A percentile compares a stretch with the other conserved stretches of the same genome.
These are phyloP conservation scores for Fraxinus latifolia DNA, from an alignment of 305 asterid genomes.

Conservation along the genomic window DNA sequence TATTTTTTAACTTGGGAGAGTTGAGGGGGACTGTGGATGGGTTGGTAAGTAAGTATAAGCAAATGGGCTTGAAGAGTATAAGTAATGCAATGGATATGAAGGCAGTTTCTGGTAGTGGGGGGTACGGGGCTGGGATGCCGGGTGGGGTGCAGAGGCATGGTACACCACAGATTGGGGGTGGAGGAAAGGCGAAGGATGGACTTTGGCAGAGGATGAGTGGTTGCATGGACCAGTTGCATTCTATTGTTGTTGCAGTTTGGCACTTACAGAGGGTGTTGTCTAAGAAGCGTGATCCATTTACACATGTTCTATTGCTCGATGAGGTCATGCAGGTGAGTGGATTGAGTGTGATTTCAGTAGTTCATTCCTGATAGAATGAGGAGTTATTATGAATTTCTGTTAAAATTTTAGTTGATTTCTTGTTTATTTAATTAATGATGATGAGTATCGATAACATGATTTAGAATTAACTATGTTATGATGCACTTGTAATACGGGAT, in stretches of 20 bases:
- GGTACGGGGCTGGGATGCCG: constrained; percentile 62
- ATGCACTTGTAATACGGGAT: not conserved
- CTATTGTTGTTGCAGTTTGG: constrained; percentile 81
- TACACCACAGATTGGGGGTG: constrained; percentile 80
- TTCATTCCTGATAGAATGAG: constrained; percentile 21
- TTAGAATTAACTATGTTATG: not conserved
- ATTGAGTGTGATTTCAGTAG: not conserved
- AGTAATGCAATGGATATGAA: constrained; percentile 81
- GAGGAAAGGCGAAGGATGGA: constrained; percentile 79
- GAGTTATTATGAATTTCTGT: not conserved
- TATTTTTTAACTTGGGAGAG: constrained; percentile 90
- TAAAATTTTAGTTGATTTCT: not conserved
- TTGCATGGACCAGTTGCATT: constrained; percentile 85
- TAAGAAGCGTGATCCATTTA: constrained; percentile 91
- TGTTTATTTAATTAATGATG: not conserved
- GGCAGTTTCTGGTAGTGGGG: constrained; percentile 55
- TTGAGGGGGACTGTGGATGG: constrained; percentile 83
- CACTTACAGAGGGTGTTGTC: constrained; percentile 94
- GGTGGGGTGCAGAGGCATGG: constrained; percentile 91
- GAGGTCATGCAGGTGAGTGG: constrained; percentile 78
- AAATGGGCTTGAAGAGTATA: constrained; percentile 68
- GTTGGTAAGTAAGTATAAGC: constrained; percentile 74
- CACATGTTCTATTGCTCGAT: constrained; percentile 81
- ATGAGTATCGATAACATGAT: not conserved
- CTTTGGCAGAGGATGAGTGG: constrained; percentile 86